A percentile compares a stretch with the other conserved stretches of the same genome.
Conservation (phyloP, 805 yeast genomes). For the Nematodospora valgi region DNA sequence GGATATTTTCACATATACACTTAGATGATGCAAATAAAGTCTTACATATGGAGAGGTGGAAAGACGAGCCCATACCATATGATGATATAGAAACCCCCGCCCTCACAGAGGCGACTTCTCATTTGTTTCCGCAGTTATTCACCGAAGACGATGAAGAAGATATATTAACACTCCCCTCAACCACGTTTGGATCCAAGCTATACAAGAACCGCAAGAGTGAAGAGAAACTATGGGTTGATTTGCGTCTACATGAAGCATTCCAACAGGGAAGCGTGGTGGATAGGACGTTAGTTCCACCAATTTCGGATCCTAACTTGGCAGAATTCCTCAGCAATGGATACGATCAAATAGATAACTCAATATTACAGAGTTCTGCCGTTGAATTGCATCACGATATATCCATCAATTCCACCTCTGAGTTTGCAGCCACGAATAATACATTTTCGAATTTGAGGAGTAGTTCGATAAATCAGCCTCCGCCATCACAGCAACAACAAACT, state of each 20-base stretch:
- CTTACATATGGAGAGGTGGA: conserved; percentile 40
- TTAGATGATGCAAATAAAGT: conserved; percentile 38
- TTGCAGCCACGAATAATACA: conserved; percentile 20
- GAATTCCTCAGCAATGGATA: conserved; percentile 35
- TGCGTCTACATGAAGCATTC: conserved; percentile 11
- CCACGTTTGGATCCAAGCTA: conserved; percentile 36
- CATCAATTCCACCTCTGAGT: conserved; percentile 27
- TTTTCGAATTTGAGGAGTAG: conserved; percentile 14
- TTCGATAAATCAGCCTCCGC: conserved; percentile 8
- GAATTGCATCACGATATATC: conserved; percentile 30
- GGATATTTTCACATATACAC: conserved; percentile 29
- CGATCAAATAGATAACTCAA: conserved; percentile 20
- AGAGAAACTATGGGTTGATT: conserved; percentile 35
- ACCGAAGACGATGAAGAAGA: conserved; percentile 36
- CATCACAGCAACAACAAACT: conserved; percentile 14
- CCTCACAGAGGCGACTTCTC: conserved; percentile 34
- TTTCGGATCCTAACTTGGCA: conserved; percentile 23
- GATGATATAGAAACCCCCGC: conserved; percentile 40
- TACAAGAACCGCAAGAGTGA: conserved; percentile 30
- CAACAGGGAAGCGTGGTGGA: conserved; percentile 19
- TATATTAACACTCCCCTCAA: conserved; percentile 36
- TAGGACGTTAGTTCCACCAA: conserved; percentile 29
- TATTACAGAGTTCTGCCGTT: conserved; percentile 10
- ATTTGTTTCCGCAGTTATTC: conserved; percentile 32
- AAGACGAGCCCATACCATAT: conserved; percentile 35